These are phyloP conservation scores for Salix viminalis DNA, from an alignment of 345 rosid species.

Conservation along the genomic window DNA sequence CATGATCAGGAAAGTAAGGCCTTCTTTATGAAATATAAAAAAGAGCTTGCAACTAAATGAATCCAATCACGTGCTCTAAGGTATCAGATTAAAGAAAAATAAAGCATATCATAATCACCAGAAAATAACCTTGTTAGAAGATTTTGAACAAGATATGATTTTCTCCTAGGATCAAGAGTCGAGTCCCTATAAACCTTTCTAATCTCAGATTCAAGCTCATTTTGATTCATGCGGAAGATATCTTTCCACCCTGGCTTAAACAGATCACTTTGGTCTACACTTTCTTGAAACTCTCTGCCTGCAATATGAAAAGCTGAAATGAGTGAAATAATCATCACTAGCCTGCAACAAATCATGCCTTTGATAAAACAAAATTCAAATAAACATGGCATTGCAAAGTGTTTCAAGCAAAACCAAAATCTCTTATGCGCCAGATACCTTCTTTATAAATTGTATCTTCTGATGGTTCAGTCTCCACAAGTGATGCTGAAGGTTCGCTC, in stretches of 20 bases:
- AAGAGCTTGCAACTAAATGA: neutral
- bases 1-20: neutral
- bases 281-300: slow-evolving; percentile 56
- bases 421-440: slow-evolving; percentile 34
- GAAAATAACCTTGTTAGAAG: slow-evolving; percentile 55
- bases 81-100: neutral
- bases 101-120: slow-evolving; percentile 1
- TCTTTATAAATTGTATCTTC: slow-evolving; percentile 40
- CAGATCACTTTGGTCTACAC: slow-evolving; percentile 60
- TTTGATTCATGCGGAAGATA: slow-evolving; percentile 82
- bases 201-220: slow-evolving; percentile 68
- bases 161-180: slow-evolving; percentile 66
- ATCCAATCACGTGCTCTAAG: neutral
- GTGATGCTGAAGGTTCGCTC: slow-evolving; percentile 50
- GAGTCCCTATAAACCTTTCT: slow-evolving; percentile 60
- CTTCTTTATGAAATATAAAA: neutral
- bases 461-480: slow-evolving; percentile 39
- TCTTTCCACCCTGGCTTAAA: slow-evolving; percentile 98
- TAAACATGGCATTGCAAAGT: slow-evolving; percentile 5
- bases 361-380: neutral
- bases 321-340: slow-evolving; percentile 12
- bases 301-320: slow-evolving; percentile 17
- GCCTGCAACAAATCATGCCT: neutral
- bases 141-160: slow-evolving; percentile 62
- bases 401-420: slow-evolving; percentile 9